Evolutionary conservation across 148 eudicot genomes (phyloP).

Genomic region (Simmondsia chinensis): DNA sequence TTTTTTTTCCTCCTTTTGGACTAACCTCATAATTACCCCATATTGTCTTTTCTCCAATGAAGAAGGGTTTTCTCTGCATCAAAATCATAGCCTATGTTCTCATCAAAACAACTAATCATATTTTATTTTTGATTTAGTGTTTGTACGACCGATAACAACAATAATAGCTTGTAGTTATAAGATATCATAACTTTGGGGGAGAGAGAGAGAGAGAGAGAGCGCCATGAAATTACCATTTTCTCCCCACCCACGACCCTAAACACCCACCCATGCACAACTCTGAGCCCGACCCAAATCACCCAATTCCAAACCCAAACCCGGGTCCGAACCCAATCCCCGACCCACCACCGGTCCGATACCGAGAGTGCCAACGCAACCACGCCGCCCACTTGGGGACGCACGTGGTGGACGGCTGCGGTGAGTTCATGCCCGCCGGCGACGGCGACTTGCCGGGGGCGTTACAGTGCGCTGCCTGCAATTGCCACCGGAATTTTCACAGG

Average conservation of each 20-base stretch:
- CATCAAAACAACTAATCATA: too few relatives aligned
- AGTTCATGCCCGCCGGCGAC: constrained; percentile 71
- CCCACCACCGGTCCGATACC: constrained; percentile 25
- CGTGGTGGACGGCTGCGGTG: constrained; percentile 84
- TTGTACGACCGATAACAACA: too few relatives aligned
- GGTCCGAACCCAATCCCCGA: too few relatives aligned
- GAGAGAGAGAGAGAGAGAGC: constrained; percentile 12
- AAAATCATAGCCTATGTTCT: too few relatives aligned
- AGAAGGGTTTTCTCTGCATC: too few relatives aligned
- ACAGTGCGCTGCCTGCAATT: constrained; percentile 79
- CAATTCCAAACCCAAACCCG: neutral
- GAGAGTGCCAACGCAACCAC: constrained; percentile 67
- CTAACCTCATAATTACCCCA: too few relatives aligned
- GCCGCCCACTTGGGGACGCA: constrained; percentile 66
- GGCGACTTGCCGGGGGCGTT: constrained; percentile 36
- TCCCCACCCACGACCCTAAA: constrained; percentile 20
- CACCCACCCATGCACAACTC: constrained; percentile 1
- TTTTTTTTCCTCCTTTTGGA: too few relatives aligned
- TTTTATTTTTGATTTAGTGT: too few relatives aligned
- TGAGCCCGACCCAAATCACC: constrained; percentile 4
- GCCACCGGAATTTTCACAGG: constrained; percentile 88
- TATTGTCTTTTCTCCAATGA: too few relatives aligned
- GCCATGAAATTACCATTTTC: constrained; percentile 7
- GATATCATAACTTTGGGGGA: too few relatives aligned
- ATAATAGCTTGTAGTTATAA: too few relatives aligned